These are phyloP conservation scores for Oxytropis ochrocephala DNA, from an alignment of 306 rosid genomes.

Conservation along the genomic window DNA sequence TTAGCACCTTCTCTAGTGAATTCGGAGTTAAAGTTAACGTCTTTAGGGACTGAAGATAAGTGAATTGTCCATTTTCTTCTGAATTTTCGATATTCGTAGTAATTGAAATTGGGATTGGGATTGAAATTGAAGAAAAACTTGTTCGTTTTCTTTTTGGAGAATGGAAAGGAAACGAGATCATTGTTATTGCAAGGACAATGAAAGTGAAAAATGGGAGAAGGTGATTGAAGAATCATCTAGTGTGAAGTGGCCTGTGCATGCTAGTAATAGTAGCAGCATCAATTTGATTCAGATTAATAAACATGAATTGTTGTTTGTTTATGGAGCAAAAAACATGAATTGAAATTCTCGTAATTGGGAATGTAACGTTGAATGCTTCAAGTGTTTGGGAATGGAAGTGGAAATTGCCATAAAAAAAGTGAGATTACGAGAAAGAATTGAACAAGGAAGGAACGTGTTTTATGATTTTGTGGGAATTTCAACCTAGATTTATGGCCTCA, in stretches of 20 bases:
- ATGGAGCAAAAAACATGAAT: not conserved
- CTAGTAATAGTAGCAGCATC: not conserved
- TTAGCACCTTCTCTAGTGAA: constrained; percentile 35
- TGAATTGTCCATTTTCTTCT: constrained; percentile 35
- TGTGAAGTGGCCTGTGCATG: not conserved
- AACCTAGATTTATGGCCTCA: constrained; percentile 45
- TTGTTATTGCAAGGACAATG: constrained; percentile 46
- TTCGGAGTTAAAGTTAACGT: constrained; percentile 18
- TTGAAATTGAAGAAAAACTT: constrained; percentile 11
- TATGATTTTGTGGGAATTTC: not conserved
- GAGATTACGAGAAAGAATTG: not conserved
- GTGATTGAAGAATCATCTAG: constrained; percentile 55
- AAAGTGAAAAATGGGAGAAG: constrained; percentile 32
- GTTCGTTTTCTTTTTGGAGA: constrained; percentile 29
- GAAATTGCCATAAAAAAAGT: constrained; percentile 5
- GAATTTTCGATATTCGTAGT: constrained; percentile 25
- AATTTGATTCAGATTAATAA: not conserved
- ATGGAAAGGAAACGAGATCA: not conserved
- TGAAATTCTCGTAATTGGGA: no score
- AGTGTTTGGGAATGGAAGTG: no score
- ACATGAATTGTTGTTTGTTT: constrained; percentile 28
- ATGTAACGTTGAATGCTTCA: no score
- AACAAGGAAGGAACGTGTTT: not conserved
- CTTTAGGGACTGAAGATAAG: constrained; percentile 26
- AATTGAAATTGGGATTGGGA: not conserved